phyloP scores from a whole-genome alignment of 345 rosid genomes.

The Boechera divaricarpa region DNA sequence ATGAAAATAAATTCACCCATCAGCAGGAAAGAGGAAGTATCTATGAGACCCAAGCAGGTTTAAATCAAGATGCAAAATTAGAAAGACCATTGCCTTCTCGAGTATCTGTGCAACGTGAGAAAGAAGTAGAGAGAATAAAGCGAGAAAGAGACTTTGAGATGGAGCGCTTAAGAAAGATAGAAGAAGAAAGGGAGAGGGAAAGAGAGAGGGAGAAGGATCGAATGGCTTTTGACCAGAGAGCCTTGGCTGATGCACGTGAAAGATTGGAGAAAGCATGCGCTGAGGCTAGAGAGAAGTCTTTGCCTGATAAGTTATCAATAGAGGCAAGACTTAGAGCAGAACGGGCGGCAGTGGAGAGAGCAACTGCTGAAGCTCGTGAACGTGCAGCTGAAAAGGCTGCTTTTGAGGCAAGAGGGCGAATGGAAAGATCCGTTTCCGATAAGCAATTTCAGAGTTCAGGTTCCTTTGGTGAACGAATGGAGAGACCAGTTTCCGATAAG shows the following conservation, averaged over 20 bases:
- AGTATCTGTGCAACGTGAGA: conserved; percentile 51
- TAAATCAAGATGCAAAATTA: conserved; percentile 47
- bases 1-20: conserved; percentile 44
- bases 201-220: conserved; percentile 95
- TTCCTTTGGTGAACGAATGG: conserved; percentile 36
- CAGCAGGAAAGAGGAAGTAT: conserved; percentile 45
- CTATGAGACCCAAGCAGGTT: conserved; percentile 38
- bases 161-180: conserved; percentile 72
- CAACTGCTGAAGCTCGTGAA: conserved; percentile 89
- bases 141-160: conserved; percentile 67
- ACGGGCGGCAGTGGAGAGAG: conserved; percentile 94
- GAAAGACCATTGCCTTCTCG: conserved; percentile 51
- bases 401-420: conserved; percentile 68
- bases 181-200: conserved; percentile 89
- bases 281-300: conserved; percentile 80
- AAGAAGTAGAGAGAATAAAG: conserved; percentile 60
- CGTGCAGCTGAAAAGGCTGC: conserved; percentile 85
- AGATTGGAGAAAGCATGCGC: conserved; percentile 94
- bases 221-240: conserved; percentile 89
- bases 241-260: conserved; percentile 86
- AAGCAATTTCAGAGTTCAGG: conserved; percentile 62
- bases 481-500: conserved; percentile 57
- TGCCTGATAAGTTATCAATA: conserved; percentile 53
- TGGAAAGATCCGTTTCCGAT: conserved; percentile 70
- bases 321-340: conserved; percentile 84